Conservation (phyloP, 2,329 filamentous ascomycete genomes). For the Fusarium sp. region DNA sequence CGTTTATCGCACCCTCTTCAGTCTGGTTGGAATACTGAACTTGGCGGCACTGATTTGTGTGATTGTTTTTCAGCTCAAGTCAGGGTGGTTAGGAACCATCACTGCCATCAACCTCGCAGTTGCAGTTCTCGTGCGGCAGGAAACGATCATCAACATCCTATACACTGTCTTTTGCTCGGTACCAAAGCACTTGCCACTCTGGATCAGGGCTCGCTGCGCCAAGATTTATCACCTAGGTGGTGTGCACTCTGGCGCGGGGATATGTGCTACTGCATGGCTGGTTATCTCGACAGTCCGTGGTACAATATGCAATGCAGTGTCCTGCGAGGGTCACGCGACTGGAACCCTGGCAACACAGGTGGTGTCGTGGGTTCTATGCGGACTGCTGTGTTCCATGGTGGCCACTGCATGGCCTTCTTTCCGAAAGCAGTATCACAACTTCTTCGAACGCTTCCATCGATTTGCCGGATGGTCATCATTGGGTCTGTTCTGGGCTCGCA, state of each 20-base stretch:
- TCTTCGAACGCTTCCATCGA: constrained; percentile 78
- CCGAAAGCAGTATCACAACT: constrained; percentile 73
- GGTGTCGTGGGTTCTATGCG: constrained; percentile 69
- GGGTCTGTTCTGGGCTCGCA: constrained; percentile 73
- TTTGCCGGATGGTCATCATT: constrained; percentile 79
- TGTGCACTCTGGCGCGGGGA: constrained; percentile 63
- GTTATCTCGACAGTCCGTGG: constrained; percentile 57
- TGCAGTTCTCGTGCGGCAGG: constrained; percentile 66
- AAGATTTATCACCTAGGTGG: constrained; percentile 67
- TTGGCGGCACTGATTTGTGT: constrained; percentile 61
- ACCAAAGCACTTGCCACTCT: constrained; percentile 60
- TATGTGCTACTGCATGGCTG: constrained; percentile 64
- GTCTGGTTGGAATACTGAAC: constrained; percentile 64
- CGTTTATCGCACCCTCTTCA: constrained; percentile 69
- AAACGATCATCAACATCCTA: constrained; percentile 64
- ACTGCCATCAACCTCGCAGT: constrained; percentile 63
- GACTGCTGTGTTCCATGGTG: constrained; percentile 70
- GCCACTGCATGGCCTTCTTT: constrained; percentile 73
- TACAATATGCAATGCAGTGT: constrained; percentile 53
- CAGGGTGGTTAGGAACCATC: constrained; percentile 57
- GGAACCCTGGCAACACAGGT: constrained; percentile 58
- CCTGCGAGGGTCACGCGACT: constrained; percentile 48
- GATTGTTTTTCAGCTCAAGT: constrained; percentile 51
- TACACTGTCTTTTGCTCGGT: constrained; percentile 62
- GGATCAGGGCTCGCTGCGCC: constrained; percentile 61